Conservation (phyloP, 805 yeast genomes). For the Pichia gijzeniarum region DNA sequence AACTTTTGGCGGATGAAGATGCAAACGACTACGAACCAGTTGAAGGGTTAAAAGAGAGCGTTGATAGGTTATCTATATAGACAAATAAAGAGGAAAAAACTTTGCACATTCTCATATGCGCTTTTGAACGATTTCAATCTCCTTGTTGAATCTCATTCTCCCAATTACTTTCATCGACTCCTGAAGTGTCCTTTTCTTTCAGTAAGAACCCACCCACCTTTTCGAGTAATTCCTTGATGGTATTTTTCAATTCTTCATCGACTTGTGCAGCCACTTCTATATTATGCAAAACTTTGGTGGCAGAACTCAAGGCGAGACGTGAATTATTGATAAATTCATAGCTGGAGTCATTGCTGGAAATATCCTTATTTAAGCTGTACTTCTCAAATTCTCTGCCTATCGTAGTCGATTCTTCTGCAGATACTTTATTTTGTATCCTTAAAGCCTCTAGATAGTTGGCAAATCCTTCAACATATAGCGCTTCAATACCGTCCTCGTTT, state of each 20-base stretch:
- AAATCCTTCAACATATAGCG: conserved; percentile 77
- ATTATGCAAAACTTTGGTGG: conserved; percentile 31
- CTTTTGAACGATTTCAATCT: not conserved
- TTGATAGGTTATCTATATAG: not conserved
- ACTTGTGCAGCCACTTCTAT: conserved; percentile 34
- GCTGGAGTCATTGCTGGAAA: conserved; percentile 28
- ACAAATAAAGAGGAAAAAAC: not conserved
- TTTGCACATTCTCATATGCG: not conserved
- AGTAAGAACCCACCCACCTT: conserved; percentile 53
- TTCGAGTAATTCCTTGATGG: conserved; percentile 43
- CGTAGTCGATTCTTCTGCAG: conserved; percentile 14
- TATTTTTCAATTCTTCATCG: conserved; percentile 53
- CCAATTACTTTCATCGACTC: conserved; percentile 42
- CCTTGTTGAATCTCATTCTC: conserved; percentile 38
- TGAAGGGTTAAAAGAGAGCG: conserved; percentile 1
- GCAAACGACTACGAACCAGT: not conserved
- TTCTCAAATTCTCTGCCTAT: conserved; percentile 38
- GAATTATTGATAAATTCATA: conserved; percentile 29
- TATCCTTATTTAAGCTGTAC: conserved; percentile 21
- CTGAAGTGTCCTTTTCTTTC: conserved; percentile 31
- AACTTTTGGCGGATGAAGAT: conserved; percentile 9
- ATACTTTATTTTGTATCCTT: conserved; percentile 23
- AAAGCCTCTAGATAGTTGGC: conserved; percentile 51
- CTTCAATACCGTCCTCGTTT: conserved; percentile 79
- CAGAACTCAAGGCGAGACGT: conserved; percentile 35